Evolutionary conservation across 768 basidiomycete species (phyloP), one percentile per base, ranked within the genome.

Genomic region (Mycena pura): DNA sequence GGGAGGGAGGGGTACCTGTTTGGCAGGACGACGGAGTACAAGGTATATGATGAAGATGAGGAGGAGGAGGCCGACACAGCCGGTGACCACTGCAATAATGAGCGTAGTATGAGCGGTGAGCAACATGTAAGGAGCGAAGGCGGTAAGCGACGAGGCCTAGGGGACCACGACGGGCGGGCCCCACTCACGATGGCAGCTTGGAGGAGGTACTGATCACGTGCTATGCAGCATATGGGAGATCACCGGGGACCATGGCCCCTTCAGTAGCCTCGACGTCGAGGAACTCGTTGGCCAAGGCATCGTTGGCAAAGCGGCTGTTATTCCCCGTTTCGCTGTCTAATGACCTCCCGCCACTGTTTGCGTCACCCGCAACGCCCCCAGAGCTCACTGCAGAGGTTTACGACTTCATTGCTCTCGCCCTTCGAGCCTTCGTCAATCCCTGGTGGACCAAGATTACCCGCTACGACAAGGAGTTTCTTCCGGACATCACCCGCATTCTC

Each of bases 361-460:
- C 76, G 25, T 75, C 82, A 0, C 75, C 78, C 0, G 56, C 69
- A 13, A 77, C 78, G 9, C 74, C 81, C 0, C 78, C 80, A 22
- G 86, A 90, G 46, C 83, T 95, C 59, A 81, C 84, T 56, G 78
- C 82, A 6, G 90, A 91, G 69, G 73, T 91, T 5, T 93, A 94
- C 69, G 90, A 94, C 74, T 80, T 93, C 58, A 79, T 93, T 29
- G 92, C 93, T 0, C 87, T 94, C 58, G 83, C 87, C 10, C 81
- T 95, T 22, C 84, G 93, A 31, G 92, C 92, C 6, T 90, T 82
- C 68, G 85, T 95, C 34, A 84, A 86, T 45, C 89, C 91, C 2
- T 95, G 93, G 93, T 95, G 93, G 91, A 81, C 89, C 29, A 91
- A 86, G 68, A 82, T 95, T 52, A 85, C 92, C 1, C 84, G 90